Evolutionary conservation across 176 grass and related monocot species (phyloP), one percentile per base, ranked within the genome.

Genomic region (Phoenix dactylifera): DNA sequence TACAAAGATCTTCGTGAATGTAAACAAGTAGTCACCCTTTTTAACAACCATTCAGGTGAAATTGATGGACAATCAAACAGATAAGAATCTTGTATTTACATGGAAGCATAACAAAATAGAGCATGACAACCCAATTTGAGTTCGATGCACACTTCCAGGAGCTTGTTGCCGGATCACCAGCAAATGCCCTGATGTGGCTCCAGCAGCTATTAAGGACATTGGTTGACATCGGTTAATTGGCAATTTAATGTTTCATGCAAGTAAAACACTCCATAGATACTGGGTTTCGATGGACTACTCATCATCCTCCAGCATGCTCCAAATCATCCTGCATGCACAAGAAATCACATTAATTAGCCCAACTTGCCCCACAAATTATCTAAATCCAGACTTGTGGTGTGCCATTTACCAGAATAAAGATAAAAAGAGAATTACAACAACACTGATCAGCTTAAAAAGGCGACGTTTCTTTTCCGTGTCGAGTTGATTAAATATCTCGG

Each of bases 401-500:
- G 39, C 1, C 25, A 16, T 51, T 79, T 88, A 98, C 84, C 87
- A 92, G 64, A 98, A 88, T 50, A 98, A 80, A 44, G 84, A 88
- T 44, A 89, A 59, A 74, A 98, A 92, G 52, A 98, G 76, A 60
- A 98, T 65, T 32, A 86, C 28, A 5, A 92, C 64, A 57, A 92
- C 81, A 78, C 66, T 74, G 53, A 76, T 63, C 32, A 98, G 89
- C 76, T 98, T 98, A 66, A 98, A 80, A 50, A 98, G 66, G 7
- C 84, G 87, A 0, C 73, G 79, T 67, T 88, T 92, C 74, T 98
- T 98, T 74, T 98, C 93, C 39, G 58, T 79, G 20, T 66, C 62
- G 53, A 98, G 75, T 4, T 83, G 84, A 85, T 92, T 98, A 92
- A 92, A 98, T 73, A 98, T 92, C 82, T 98, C 93, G 0, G 93